Evolutionary conservation across 805 yeast species (phyloP), one percentile per base, ranked within the genome.

Genomic region (Saccharomycopsis sp.): DNA sequence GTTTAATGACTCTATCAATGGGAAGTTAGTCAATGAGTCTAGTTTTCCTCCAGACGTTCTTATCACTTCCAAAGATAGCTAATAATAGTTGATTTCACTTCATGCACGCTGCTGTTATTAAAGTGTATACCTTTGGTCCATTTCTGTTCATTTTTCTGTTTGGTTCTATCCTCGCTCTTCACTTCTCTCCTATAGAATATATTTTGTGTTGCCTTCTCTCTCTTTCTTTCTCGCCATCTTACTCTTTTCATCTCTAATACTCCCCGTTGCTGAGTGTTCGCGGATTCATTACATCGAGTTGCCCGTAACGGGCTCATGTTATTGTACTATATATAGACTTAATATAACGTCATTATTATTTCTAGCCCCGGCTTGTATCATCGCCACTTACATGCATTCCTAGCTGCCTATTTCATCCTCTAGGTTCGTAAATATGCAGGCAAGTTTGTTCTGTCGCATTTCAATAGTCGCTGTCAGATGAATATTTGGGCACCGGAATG

Each of bases 1-100:
- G 29, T 34, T 24, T 16, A 58, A 58, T 50, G 61, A 58, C 51
- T 48, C 56, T 29, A 14, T 55, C 9, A 58, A 58, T 44, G 61
- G 61, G n/a, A 29, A 50, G 40, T 57, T 52, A 24, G 53, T 57
- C 21, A 51, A 56, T 16, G 16, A 24, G 7, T 8, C 16, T n/a
- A 52, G 54, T 34, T 24, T 34, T 24, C 16, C 34, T 14, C 46
- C 54, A 4, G 54, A 52, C 24, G 47, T 52, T 16, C 3, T 37
- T 14, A 37, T 52, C 24, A 15, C 40, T 24, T 29, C 54, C 14
- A 34, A 15, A 18, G 24, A 53, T 53, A 34, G 29, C 12, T 52
- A 41, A 18, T n/a, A 9, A 34, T 52, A 52, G 18, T 23, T 18
- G 37, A 8, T 37, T 52, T n/a, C n/a, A n/a, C n/a, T n/a, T n/a